Base-by-base conservation (phyloP, 148 eudicot species). In the Heliamphora exappendiculata region DNA sequence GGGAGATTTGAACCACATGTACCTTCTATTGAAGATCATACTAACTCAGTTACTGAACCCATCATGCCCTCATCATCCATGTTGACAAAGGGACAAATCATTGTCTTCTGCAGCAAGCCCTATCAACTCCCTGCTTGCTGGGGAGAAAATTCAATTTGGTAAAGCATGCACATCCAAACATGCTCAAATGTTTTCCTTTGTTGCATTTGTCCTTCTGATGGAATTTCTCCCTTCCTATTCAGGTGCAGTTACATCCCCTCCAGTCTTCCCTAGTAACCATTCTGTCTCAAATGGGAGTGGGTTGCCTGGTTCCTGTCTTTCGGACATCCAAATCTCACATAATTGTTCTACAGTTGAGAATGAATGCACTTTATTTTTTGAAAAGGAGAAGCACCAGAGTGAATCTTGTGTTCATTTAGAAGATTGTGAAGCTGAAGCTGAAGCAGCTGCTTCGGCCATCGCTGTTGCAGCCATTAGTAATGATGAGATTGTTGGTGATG, bases 141-240 rank as follows among this genome's bases (percentile, higher is more conserved):
- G 99, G 84, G 94, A 95, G 80, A 95, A 88, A 85, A 95, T 95
- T 80, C 99, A 93, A 77, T 95, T 95, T 81, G 99, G 99, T 91
- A 82, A 65, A 85, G 82, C 51, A 20, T 62, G 10, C 54, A 65
- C 47, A 36, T 73, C 72, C 78, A 36, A 76, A 69, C 42, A 44
- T 54, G 70, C 58, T 36, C 22, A 62, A 34, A 0, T 37, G 10
- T 51, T 39, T 77, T 69, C 53, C 8, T 3, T 59, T 28, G 67
- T 60, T 70, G 69, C 59, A 36, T 14, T 54, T 77, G 3, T 33
- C 13, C 50, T 28, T 54, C 45, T 77, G 28, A 78, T 22, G 47
- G 70, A n/a, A 67, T 16, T 71, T 47, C 19, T 69, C 49, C 36
- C 39, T 57, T 57, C 1, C 34, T 58, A 29, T 74, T 37, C 84